Evolutionary conservation across 225 moss, liverwort and hornwort genomes (phyloP), one percentile per base, ranked within the genome.

Genomic region (Pseudoscleropodium purum): DNA sequence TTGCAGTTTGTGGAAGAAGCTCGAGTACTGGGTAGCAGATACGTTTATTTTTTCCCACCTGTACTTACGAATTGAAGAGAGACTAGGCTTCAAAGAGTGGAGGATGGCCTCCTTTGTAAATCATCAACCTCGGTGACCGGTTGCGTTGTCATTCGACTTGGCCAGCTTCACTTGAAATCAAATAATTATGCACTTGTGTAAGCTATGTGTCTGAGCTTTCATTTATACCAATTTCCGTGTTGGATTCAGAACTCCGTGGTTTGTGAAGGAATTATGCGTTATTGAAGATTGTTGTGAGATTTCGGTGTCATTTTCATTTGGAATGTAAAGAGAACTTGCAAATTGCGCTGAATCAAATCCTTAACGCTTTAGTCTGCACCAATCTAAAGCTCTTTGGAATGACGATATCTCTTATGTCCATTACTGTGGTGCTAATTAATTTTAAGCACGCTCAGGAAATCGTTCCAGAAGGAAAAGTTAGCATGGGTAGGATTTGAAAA

Each of bases 91-190:
- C 47, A 84, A 79, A 79, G 79, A 84, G 69, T 65, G 89, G 84
- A 90, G 89, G 84, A 87, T 84, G 69, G 67, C 87, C 84, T 84
- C 85, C 88, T 84, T 84, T 88, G 88, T 91, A 91, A 88, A 84
- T 79, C 88, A 79, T 79, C 84, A 87, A 61, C 13, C n/a, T 83
- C 39, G 37, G 66, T 83, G 87, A 56, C 59, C 87, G 33, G 79
- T 73, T 79, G 87, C 72, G 41, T 80, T 79, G 72, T 64, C 59
- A 52, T 51, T 47, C 77, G 68, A 84, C 87, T 83, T 78, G 83
- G 61, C 87, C 79, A 79, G 88, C 84, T 79, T 79, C 84, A 33
- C 90, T 88, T 88, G 72, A 61, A 83, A 79, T 89, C 85, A 8
- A 89, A 51, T 79, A 73, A 72, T 70, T 47, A n/a, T 59, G 84